Percentiles rank a stretch among this genome's conserved stretches.
Evolutionary conservation across 2,329 filamentous ascomycete genomes (phyloP).

Genomic region (Colletotrichum tropicale): DNA sequence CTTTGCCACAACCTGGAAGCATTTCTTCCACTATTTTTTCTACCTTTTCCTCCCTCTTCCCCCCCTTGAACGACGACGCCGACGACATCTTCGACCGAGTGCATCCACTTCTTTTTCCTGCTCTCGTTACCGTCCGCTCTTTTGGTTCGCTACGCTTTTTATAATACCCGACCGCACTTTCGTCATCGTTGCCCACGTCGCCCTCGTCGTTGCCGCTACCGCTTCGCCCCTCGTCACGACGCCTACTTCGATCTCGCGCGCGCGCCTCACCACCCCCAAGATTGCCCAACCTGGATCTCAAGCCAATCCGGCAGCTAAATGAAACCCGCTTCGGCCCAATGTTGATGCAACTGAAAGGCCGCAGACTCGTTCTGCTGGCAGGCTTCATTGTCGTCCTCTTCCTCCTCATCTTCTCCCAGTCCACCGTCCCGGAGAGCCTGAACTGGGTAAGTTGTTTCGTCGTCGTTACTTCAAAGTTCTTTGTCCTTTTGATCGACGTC

Average conservation of each 20-base stretch:
- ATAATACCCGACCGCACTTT: conserved; percentile 2
- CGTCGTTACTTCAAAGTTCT: not conserved
- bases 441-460: conserved; percentile 18
- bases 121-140: not conserved
- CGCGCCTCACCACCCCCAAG: not conserved
- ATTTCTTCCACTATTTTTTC: not conserved
- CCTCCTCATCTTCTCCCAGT: conserved; percentile 18
- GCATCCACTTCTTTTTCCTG: not conserved
- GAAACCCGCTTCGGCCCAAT: conserved; percentile 13
- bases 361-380: conserved; percentile 14
- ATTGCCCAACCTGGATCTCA: conserved; percentile 8
- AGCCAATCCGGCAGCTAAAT: conserved; percentile 15
- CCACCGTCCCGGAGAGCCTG: conserved; percentile 8
- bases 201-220: not conserved
- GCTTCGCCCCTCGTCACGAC: not conserved
- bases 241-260: not conserved
- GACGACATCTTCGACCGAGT: not conserved
- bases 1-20: not conserved
- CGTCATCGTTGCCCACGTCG: not conserved
- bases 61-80: not conserved
- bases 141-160: conserved; percentile 4
- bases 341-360: conserved; percentile 20
- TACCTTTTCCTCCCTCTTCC: not conserved
- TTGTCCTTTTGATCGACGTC: not conserved
- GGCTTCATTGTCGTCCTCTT: not conserved